phyloP scores from a whole-genome alignment of 352 stramenopile genomes.

The Thraustochytrium sp. region DNA sequence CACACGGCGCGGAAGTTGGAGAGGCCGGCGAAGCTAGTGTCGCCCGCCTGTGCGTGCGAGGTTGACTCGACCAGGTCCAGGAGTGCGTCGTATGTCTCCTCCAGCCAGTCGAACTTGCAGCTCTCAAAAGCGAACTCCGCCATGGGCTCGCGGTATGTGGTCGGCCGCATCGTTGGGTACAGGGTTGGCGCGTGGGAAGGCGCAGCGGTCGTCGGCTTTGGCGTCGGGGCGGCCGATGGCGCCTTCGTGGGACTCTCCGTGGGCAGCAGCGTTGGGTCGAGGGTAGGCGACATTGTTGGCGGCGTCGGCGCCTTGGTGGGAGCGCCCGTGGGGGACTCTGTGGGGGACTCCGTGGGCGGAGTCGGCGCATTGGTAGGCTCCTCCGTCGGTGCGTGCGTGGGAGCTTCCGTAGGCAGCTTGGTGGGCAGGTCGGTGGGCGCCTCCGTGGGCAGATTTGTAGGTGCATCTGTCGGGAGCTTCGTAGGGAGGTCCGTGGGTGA shows the following conservation, averaged over 20 bases:
- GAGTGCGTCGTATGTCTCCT: not conserved
- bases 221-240: not conserved
- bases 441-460: not conserved
- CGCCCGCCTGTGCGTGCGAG: not conserved
- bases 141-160: slow-evolving; percentile 3
- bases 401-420: not conserved
- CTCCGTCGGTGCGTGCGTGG: not conserved
- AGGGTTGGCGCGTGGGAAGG: not conserved
- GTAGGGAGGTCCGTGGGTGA: not conserved
- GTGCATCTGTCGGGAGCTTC: not conserved
- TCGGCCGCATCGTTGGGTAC: not conserved
- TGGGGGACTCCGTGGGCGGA: not conserved
- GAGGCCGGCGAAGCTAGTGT: not conserved
- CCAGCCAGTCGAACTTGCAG: slow-evolving; percentile 1
- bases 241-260: not conserved
- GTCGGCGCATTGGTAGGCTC: not conserved
- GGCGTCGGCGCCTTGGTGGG: not conserved
- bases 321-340: not conserved
- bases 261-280: not conserved
- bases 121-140: slow-evolving; percentile 5
- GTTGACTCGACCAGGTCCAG: not conserved
- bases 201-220: not conserved
- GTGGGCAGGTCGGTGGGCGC: not conserved
- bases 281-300: not conserved
- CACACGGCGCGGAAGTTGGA: not conserved